These are phyloP conservation scores for Conticribra guillardii DNA, from an alignment of 108 stramenopile species.

Conservation along the genomic window DNA sequence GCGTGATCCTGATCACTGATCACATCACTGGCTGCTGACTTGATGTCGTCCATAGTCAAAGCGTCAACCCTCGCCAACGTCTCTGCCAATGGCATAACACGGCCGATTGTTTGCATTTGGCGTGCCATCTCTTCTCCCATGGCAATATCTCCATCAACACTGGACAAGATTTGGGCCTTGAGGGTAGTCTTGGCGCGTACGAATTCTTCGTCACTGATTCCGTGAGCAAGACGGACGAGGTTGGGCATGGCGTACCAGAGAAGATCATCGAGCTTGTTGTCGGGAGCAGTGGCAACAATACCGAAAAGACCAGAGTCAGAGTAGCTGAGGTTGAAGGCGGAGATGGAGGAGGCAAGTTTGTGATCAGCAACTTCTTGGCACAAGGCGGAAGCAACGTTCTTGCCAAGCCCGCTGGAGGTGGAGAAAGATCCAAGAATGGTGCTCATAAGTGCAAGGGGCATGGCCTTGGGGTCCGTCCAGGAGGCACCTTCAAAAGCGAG, in stretches of 20 bases:
- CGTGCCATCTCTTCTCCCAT: slow-evolving; percentile 98
- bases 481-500: slow-evolving; percentile 95
- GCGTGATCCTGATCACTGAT: slow-evolving; percentile 98
- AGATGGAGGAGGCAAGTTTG: slow-evolving; percentile 88
- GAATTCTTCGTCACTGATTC: slow-evolving; percentile 89
- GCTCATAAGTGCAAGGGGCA: slow-evolving; percentile 97
- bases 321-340: slow-evolving; percentile 98
- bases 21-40: slow-evolving; percentile 85
- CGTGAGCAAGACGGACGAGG: slow-evolving; percentile 93
- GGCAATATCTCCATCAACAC: slow-evolving; percentile 90
- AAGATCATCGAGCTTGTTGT: slow-evolving; percentile 91
- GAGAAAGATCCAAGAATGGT: slow-evolving; percentile 95
- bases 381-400: slow-evolving; percentile 87
- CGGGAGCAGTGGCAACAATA: slow-evolving; percentile 91
- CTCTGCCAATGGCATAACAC: slow-evolving; percentile 96
- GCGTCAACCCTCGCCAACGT: slow-evolving; percentile 95
- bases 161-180: slow-evolving; percentile 93
- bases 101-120: slow-evolving; percentile 95
- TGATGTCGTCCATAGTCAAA: slow-evolving; percentile 87
- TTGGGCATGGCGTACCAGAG: slow-evolving; percentile 93
- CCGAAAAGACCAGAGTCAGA: slow-evolving; percentile 99
- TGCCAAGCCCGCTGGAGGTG: slow-evolving; percentile 84
- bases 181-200: slow-evolving; percentile 95
- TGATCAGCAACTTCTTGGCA: slow-evolving; percentile 92
- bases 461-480: slow-evolving; percentile 95